A percentile compares a stretch with the other conserved stretches of the same genome.
Conservation (phyloP, 2,329 filamentous ascomycete genomes). For the Plectosphaerella plurivora region DNA sequence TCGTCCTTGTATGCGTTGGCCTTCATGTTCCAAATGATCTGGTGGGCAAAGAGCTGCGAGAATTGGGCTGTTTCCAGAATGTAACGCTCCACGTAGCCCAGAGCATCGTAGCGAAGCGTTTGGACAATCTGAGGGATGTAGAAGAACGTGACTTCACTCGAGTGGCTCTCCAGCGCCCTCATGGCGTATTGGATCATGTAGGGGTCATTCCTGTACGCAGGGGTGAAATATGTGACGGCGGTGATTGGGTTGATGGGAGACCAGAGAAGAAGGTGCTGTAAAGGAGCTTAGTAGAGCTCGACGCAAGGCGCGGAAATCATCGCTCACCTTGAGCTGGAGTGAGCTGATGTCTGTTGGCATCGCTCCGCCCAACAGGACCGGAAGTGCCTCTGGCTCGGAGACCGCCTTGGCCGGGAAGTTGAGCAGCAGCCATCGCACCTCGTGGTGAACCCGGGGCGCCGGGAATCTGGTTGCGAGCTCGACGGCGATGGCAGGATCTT, state of each 20-base stretch:
- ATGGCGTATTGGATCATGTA: slow-evolving; percentile 96
- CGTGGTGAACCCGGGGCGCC: slow-evolving; percentile 64
- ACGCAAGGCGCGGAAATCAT: background rate
- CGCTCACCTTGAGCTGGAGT: slow-evolving; percentile 68
- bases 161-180: slow-evolving; percentile 87
- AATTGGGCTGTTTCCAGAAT: slow-evolving; percentile 96
- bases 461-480: slow-evolving; percentile 78
- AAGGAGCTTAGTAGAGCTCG: slow-evolving; percentile 17
- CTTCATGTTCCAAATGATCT: slow-evolving; percentile 99
- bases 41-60: slow-evolving; percentile 97
- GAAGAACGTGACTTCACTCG: slow-evolving; percentile 97
- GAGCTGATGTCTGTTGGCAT: slow-evolving; percentile 75
- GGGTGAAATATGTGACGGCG: slow-evolving; percentile 88
- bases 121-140: slow-evolving; percentile 99
- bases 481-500: slow-evolving; percentile 82
- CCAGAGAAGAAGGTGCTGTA: slow-evolving; percentile 87
- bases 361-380: slow-evolving; percentile 72
- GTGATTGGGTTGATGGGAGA: slow-evolving; percentile 87
- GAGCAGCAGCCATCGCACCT: slow-evolving; percentile 75
- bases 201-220: slow-evolving; percentile 84
- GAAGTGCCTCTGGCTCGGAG: slow-evolving; percentile 74
- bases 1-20: slow-evolving; percentile 98
- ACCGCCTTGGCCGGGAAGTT: slow-evolving; percentile 82
- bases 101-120: slow-evolving; percentile 81
- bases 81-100: slow-evolving; percentile 94